phyloP scores from a whole-genome alignment of 805 yeast genomes.

The Wickerhamiella australiensis region DNA sequence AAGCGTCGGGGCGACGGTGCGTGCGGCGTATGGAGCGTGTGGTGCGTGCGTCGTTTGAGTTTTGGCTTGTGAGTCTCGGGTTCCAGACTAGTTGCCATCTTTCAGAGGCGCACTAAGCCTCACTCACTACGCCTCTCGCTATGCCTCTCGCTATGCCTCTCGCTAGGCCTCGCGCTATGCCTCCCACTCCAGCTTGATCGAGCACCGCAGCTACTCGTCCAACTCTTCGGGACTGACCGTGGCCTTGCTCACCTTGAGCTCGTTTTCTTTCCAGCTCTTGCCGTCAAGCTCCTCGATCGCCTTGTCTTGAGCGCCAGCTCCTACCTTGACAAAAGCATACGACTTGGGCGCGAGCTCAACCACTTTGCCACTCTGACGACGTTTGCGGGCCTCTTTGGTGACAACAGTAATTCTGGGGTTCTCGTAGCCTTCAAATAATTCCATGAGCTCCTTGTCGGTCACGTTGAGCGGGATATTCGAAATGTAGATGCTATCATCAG shows the following conservation, averaged over 20 bases:
- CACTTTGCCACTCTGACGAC: not conserved
- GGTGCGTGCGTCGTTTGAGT: no score
- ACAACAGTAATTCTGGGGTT: slow-evolving; percentile 27
- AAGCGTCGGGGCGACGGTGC: no score
- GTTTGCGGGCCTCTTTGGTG: slow-evolving; percentile 14
- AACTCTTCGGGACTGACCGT: slow-evolving; percentile 7
- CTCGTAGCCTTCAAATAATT: slow-evolving; percentile 29
- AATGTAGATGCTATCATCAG: slow-evolving; percentile 48
- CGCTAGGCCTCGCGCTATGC: no score
- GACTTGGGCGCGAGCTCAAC: slow-evolving; percentile 17
- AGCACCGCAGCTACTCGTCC: no score
- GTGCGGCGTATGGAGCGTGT: no score
- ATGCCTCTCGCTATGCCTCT: no score
- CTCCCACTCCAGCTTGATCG: no score
- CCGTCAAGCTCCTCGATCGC: slow-evolving; percentile 69
- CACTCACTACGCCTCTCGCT: no score
- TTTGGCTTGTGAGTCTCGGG: no score
- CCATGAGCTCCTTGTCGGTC: slow-evolving; percentile 36
- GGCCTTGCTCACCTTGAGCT: slow-evolving; percentile 41
- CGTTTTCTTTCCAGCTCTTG: slow-evolving; percentile 50
- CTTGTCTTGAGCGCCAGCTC: slow-evolving; percentile 46
- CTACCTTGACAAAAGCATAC: slow-evolving; percentile 48
- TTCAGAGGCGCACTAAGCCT: no score
- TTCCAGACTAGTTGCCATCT: no score
- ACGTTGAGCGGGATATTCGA: slow-evolving; percentile 46